Evolutionary conservation across 257 asterid genomes (phyloP).

Genomic region (Rehmannia glutinosa): DNA sequence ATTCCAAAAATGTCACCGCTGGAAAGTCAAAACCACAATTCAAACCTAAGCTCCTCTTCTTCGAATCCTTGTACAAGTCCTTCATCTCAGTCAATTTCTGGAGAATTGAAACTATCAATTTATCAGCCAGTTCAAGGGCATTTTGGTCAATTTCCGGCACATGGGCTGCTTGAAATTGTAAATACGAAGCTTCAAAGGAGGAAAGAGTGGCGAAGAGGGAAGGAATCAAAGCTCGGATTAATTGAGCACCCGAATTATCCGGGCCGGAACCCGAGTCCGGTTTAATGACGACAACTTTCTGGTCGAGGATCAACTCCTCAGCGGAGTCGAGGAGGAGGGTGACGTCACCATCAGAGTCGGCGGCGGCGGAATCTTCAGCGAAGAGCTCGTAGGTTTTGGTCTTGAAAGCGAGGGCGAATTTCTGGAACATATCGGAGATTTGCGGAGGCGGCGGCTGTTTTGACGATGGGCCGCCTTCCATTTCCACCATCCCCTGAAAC

Average conservation of each 20-base stretch:
- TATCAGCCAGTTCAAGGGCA: conserved; percentile 68
- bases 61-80: conserved; percentile 44
- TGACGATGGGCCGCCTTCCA: conserved; percentile 49
- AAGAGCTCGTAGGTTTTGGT: conserved; percentile 91
- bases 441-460: conserved; percentile 77
- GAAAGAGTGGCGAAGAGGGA: conserved; percentile 72
- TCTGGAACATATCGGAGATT: conserved; percentile 87
- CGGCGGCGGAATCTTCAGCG: conserved; percentile 41
- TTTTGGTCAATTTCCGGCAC: conserved; percentile 63
- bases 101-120: conserved; percentile 57
- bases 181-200: conserved; percentile 83
- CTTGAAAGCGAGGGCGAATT: conserved; percentile 80
- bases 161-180: conserved; percentile 90
- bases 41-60: conserved; percentile 21
- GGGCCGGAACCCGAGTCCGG: conserved; percentile 46
- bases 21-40: conserved; percentile 45
- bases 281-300: conserved; percentile 81
- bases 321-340: conserved; percentile 72
- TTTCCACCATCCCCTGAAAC: conserved; percentile 44
- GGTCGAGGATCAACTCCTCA: conserved; percentile 83
- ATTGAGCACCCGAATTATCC: conserved; percentile 18
- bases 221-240: conserved; percentile 46
- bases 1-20: conserved; percentile 59
- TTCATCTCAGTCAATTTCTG: conserved; percentile 68
- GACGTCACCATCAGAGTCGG: conserved; percentile 39